Conservation (phyloP, 2,329 filamentous ascomycete species). For the Sporothrix brunneoviolacea region DNA sequence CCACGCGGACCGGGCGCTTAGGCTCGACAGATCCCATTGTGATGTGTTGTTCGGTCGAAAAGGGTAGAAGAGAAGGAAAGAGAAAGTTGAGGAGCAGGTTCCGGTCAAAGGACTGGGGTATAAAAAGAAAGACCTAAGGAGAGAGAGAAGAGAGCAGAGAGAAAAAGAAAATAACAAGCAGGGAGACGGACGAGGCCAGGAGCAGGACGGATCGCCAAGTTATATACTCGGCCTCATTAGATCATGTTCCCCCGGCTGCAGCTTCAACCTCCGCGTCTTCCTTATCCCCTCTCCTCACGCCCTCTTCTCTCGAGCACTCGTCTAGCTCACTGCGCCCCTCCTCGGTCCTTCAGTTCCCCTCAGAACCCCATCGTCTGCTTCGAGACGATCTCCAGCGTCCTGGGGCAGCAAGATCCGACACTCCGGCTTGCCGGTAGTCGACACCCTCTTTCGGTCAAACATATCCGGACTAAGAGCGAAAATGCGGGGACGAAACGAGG, state of each 20-base stretch:
- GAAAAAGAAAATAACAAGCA: background rate
- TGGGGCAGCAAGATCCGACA: background rate
- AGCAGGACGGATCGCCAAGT: background rate
- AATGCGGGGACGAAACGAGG: conserved; percentile 1
- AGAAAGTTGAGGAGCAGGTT: background rate
- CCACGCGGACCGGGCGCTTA: conserved; percentile 35
- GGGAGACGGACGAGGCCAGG: background rate
- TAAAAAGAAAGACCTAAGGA: background rate
- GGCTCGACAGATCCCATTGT: conserved; percentile 11
- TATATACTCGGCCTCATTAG: background rate
- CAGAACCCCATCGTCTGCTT: background rate
- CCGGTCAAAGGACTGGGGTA: background rate
- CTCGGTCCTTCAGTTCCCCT: conserved; percentile 2
- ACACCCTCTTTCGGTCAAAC: background rate
- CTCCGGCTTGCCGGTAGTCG: conserved; percentile 1
- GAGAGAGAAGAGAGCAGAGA: background rate
- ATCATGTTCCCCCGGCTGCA: background rate
- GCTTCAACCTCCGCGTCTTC: background rate
- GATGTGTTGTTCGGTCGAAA: background rate
- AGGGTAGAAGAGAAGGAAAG: background rate
- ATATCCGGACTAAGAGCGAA: conserved; percentile 1
- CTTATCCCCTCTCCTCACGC: background rate
- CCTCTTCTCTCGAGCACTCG: background rate
- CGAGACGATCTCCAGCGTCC: too few species aligned
- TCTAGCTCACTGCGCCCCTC: background rate